phyloP scores from a whole-genome alignment of 345 rosid genomes.

The Aquilaria malaccensis region DNA sequence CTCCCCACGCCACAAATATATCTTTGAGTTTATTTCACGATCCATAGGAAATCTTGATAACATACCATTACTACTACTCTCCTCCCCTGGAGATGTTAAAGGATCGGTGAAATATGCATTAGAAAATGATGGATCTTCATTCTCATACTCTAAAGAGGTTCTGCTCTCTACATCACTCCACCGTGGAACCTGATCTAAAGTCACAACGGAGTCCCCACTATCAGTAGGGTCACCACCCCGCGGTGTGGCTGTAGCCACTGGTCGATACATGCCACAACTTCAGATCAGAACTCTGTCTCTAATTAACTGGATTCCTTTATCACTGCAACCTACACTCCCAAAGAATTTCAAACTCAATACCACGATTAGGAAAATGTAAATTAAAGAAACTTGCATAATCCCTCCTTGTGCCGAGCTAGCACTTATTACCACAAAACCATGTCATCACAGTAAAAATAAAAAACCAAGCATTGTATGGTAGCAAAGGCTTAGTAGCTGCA shows the following conservation, averaged over 20 bases:
- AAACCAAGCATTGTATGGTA: no score
- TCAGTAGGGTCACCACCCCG: conserved; percentile 49
- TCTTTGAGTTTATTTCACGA: conserved; percentile 73
- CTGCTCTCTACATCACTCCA: conserved; percentile 86
- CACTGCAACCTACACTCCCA: conserved; percentile 14
- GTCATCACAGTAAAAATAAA: not conserved
- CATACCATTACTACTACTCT: conserved; percentile 46
- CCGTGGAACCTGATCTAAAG: conserved; percentile 83
- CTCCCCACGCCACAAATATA: conserved; percentile 88
- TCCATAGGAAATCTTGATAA: conserved; percentile 81
- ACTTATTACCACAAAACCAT: not conserved
- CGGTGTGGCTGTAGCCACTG: conserved; percentile 46
- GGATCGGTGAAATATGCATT: conserved; percentile 69
- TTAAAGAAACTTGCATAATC: not conserved
- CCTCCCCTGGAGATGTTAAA: conserved; percentile 47
- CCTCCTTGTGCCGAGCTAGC: not conserved
- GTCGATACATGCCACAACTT: conserved; percentile 51
- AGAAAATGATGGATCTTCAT: conserved; percentile 51
- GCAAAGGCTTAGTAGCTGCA: no score
- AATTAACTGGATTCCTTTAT: not conserved
- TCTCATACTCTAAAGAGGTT: conserved; percentile 41
- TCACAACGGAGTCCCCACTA: conserved; percentile 59
- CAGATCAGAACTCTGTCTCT: conserved; percentile 13
- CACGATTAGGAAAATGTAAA: conserved; percentile 10
- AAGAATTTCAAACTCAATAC: not conserved